These are phyloP conservation scores for Jimgerdemannia lactiflua DNA, from an alignment of 192 early-diverging fungal genomes.

Conservation along the genomic window DNA sequence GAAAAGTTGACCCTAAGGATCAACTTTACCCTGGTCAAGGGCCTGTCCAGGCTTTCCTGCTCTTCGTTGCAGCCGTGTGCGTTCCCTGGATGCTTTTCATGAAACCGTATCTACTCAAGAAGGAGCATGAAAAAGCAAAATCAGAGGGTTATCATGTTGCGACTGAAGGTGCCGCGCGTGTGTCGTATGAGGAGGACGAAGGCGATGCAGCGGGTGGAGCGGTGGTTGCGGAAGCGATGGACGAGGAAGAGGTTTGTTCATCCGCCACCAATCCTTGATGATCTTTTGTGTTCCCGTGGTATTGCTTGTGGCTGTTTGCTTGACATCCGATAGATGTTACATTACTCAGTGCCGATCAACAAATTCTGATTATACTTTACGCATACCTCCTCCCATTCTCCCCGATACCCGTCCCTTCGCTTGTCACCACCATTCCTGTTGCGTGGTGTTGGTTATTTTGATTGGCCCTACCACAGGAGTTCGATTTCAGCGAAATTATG, in stretches of 20 bases:
- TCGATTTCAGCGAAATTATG: slow-evolving; percentile 96
- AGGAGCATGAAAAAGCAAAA: slow-evolving; percentile 74
- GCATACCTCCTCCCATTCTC: too few species aligned
- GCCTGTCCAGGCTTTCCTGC: slow-evolving; percentile 73
- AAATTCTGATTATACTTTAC: too few species aligned
- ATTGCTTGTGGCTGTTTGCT: too few species aligned
- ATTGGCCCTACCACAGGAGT: slow-evolving; percentile 45
- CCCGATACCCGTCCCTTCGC: too few species aligned
- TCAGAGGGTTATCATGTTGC: slow-evolving; percentile 72
- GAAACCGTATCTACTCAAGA: slow-evolving; percentile 86
- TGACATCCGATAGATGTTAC: too few species aligned
- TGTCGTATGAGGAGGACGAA: slow-evolving; percentile 26
- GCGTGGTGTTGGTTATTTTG: too few species aligned
- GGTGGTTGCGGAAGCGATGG: slow-evolving; percentile 64
- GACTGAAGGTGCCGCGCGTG: slow-evolving; percentile 37
- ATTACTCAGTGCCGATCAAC: too few species aligned
- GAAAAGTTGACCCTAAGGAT: slow-evolving; percentile 62
- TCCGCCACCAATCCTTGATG: neutral
- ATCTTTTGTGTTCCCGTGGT: neutral
- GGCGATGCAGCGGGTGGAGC: slow-evolving; percentile 42
- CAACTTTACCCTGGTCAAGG: slow-evolving; percentile 86
- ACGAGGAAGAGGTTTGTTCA: slow-evolving; percentile 44
- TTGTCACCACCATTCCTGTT: too few species aligned
- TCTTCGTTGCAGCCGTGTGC: slow-evolving; percentile 82
- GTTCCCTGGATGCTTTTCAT: slow-evolving; percentile 97